These are phyloP conservation scores for Kockovaella imperatae DNA, from an alignment of 768 basidiomycete species.

Conservation along the genomic window DNA sequence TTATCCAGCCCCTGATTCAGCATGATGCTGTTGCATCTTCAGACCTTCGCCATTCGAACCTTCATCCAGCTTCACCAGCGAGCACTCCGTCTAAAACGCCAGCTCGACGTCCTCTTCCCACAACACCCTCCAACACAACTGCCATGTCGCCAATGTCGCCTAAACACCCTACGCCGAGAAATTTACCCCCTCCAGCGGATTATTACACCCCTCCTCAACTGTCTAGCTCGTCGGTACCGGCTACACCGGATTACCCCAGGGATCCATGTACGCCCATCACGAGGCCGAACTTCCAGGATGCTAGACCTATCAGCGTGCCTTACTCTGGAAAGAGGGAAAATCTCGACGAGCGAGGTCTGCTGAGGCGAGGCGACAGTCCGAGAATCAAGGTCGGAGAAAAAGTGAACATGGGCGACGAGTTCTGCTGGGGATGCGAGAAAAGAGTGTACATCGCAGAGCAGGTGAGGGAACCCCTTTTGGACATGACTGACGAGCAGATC, in stretches of 20 bases:
- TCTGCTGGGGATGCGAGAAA: constrained; percentile 34
- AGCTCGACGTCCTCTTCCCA: constrained; percentile 1
- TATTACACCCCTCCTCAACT: constrained; percentile 28
- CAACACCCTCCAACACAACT: neutral
- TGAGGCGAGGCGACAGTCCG: constrained; percentile 30
- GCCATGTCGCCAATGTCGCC: constrained; percentile 1
- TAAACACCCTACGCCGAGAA: constrained; percentile 9
- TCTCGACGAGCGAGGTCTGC: constrained; percentile 34
- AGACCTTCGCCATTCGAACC: constrained; percentile 30
- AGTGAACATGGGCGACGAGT: constrained; percentile 21
- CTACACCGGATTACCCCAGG: constrained; percentile 10
- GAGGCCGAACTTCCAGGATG: constrained; percentile 24
- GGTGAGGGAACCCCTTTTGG: too few relatives aligned
- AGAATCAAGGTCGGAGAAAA: constrained; percentile 36
- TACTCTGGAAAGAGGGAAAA: constrained; percentile 30
- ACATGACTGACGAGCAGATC: neutral
- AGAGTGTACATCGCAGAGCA: constrained; percentile 40
- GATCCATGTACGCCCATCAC: constrained; percentile 21
- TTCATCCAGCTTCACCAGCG: constrained; percentile 13
- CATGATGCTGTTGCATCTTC: neutral
- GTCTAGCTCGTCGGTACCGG: constrained; percentile 2
- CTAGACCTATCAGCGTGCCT: constrained; percentile 23
- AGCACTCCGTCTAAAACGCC: constrained; percentile 7
- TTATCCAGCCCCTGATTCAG: neutral
- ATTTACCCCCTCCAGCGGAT: constrained; percentile 21